Evolutionary conservation across 1,139 yeast genomes (phyloP).

Genomic region (Petasospora rhodanensis): DNA sequence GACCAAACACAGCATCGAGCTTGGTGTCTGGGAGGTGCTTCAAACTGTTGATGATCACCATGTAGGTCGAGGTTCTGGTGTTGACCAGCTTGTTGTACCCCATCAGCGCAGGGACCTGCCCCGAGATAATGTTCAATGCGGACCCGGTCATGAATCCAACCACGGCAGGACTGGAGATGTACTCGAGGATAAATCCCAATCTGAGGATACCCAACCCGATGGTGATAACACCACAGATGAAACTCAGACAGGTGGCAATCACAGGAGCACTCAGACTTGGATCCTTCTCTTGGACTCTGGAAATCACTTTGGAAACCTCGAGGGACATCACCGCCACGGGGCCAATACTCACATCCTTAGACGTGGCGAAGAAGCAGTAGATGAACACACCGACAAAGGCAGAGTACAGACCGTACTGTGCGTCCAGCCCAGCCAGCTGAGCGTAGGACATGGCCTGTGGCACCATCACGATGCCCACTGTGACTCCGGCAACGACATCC

Average conservation of each 20-base stretch:
- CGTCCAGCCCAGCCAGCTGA: slow-evolving; percentile 71
- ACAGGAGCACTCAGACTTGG: slow-evolving; percentile 47
- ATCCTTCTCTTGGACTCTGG: slow-evolving; percentile 52
- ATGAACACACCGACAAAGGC: slow-evolving; percentile 89
- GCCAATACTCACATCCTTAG: slow-evolving; percentile 93
- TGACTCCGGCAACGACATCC: slow-evolving; percentile 86
- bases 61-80: slow-evolving; percentile 68
- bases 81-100: slow-evolving; percentile 65
- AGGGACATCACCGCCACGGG: slow-evolving; percentile 97
- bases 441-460: slow-evolving; percentile 98
- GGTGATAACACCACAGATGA: slow-evolving; percentile 82
- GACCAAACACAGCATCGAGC: slow-evolving; percentile 85
- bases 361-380: slow-evolving; percentile 88
- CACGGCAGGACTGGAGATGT: slow-evolving; percentile 88
- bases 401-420: slow-evolving; percentile 87
- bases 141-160: slow-evolving; percentile 96
- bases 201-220: slow-evolving; percentile 78
- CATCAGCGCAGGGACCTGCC: slow-evolving; percentile 85
- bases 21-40: slow-evolving; percentile 65
- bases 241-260: slow-evolving; percentile 76
- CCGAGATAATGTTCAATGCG: slow-evolving; percentile 73
- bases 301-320: slow-evolving; percentile 76
- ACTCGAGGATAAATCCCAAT: slow-evolving; percentile 83
- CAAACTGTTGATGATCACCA: slow-evolving; percentile 66
- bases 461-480: slow-evolving; percentile 89